These are phyloP conservation scores for Vaccinium myrtillus DNA, from an alignment of 148 eudicot species.

Conservation along the genomic window DNA sequence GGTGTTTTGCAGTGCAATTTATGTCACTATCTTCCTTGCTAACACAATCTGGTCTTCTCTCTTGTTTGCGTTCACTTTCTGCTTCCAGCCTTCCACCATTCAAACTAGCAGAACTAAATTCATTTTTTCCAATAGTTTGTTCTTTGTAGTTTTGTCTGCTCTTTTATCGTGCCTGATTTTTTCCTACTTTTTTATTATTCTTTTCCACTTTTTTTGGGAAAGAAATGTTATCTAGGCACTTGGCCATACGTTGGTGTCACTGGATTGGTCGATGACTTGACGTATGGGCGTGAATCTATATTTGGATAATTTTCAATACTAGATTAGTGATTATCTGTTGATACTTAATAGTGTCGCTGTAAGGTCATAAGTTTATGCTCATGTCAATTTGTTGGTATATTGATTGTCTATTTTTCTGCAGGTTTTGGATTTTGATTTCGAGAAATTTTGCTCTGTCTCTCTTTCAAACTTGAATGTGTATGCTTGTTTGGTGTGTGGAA, in stretches of 20 bases:
- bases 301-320: not conserved
- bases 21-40: too few species aligned
- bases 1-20: not conserved
- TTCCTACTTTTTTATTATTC: not conserved
- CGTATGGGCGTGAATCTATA: not conserved
- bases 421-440: slow-evolving; percentile 98
- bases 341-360: too few species aligned
- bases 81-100: not conserved
- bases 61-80: not conserved
- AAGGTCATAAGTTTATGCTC: not conserved
- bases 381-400: slow-evolving; percentile 8
- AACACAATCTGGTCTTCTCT: too few species aligned
- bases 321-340: not conserved
- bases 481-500: slow-evolving; percentile 95
- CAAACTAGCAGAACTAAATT: not conserved
- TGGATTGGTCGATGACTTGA: not conserved
- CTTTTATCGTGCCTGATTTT: not conserved
- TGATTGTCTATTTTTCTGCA: slow-evolving; percentile 24
- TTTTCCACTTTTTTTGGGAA: not conserved
- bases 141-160: not conserved
- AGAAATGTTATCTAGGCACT: not conserved
- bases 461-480: slow-evolving; percentile 89
- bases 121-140: not conserved
- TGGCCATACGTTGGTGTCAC: not conserved
- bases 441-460: slow-evolving; percentile 90